Base-by-base conservation (phyloP, 257 asterid genomes). In the Nicotiana paniculata region DNA sequence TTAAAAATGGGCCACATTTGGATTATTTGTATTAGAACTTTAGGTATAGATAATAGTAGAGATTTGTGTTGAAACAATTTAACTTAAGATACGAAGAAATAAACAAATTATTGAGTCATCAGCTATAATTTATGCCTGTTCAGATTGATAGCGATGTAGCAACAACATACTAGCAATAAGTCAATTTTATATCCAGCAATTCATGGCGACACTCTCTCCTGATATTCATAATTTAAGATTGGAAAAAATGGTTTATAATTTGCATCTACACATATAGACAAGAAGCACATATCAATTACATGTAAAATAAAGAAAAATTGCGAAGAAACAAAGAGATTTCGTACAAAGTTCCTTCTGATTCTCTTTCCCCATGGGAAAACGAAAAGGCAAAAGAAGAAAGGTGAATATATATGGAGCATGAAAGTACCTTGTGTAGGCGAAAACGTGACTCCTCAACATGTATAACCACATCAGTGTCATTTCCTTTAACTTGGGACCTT, bases 391-490 rank as follows among this genome's bases (percentile, higher is more conserved):
- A 24, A 35, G 53, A 77, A 26, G 7, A 13, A 0, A 58, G 30
- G 9, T 78, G 48, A 9, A 51, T 48, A 9, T 9, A 72, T 54
- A 21, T 55, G 21, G 59, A 16, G 53, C 4, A 65, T 17, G 72
- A 28, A 55, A 30, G 2, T 37, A 94, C 97, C 97, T 92, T 92
- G 78, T 92, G 94, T 68, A 92, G 87, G 82, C 86, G 92, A 79
- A 92, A 92, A 85, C 82, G 83, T 3, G 97, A 83, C 70, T 81
- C 84, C 58, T 90, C 89, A 17, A 92, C 93, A 83, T 82, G 81
- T 33, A 94, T 86, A 74, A 89, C 95, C 84, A 94, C 98, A 70
- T 92, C 97, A 24, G 92, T 85, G 81, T 90, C 91, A 39, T 81
- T 83, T 10, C 85, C 86, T 51, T 86, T 85, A 62, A 79, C 88